These are phyloP conservation scores for Auricularia sp. DNA, from an alignment of 768 basidiomycete genomes.

Conservation along the genomic window DNA sequence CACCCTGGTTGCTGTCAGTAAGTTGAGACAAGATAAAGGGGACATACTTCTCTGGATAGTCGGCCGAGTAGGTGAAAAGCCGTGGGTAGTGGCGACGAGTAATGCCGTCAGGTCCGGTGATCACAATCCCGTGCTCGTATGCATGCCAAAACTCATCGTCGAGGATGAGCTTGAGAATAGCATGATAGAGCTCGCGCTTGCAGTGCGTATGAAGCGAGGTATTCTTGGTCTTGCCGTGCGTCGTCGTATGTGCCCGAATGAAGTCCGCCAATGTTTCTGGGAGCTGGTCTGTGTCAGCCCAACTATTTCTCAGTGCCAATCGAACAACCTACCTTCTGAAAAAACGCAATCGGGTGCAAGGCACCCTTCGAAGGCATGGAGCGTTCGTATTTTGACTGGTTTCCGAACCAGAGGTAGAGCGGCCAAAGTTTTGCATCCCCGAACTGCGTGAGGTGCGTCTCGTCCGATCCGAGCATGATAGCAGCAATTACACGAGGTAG, in stretches of 20 bases:
- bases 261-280: not conserved
- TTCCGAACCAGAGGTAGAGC: conserved; percentile 23
- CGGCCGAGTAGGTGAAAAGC: conserved; percentile 22
- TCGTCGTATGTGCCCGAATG: not conserved
- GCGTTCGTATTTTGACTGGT: conserved; percentile 18
- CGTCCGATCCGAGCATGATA: conserved; percentile 25
- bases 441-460: conserved; percentile 24
- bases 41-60: conserved; percentile 29
- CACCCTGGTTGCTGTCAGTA: conserved; percentile 15
- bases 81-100: conserved; percentile 16
- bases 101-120: conserved; percentile 20
- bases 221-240: not conserved
- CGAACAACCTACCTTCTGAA: conserved; percentile 5
- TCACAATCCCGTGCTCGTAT: conserved; percentile 19
- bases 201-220: conserved; percentile 8
- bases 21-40: conserved; percentile 1
- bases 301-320: not conserved
- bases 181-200: conserved; percentile 16
- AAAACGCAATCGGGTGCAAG: conserved; percentile 10
- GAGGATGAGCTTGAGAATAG: conserved; percentile 9
- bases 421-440: conserved; percentile 29
- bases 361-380: conserved; percentile 17
- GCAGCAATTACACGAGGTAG: conserved; percentile 14
- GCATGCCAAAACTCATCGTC: conserved; percentile 14
- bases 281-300: not conserved